phyloP scores from a whole-genome alignment of 495 filamentous ascomycete species.

The Hypoxylon subgilvum region DNA sequence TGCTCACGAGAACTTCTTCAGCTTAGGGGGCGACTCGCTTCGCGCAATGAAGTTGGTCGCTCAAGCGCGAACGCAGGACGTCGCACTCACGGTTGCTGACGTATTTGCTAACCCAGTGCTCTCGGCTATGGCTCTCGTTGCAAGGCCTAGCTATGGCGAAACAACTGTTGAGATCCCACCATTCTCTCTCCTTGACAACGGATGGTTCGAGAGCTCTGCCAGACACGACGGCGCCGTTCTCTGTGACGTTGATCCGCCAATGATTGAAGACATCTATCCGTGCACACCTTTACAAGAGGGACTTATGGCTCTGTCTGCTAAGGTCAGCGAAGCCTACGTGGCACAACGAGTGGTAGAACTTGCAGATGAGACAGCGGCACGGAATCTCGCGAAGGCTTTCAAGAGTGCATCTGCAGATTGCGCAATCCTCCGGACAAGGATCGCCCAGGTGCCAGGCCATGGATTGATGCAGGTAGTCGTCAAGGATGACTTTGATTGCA shows the following conservation, averaged over 20 bases:
- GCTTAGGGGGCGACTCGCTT: slow-evolving; percentile 60
- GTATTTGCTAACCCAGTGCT: slow-evolving; percentile 53
- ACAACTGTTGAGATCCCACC: slow-evolving; percentile 23
- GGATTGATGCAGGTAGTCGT: slow-evolving; percentile 66
- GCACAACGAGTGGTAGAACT: slow-evolving; percentile 55
- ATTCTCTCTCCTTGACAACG: slow-evolving; percentile 41
- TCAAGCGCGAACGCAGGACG: slow-evolving; percentile 44
- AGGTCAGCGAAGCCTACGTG: slow-evolving; percentile 63
- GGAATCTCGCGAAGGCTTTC: slow-evolving; percentile 58
- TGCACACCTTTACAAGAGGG: slow-evolving; percentile 76
- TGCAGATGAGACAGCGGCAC: slow-evolving; percentile 37
- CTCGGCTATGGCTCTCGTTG: slow-evolving; percentile 45
- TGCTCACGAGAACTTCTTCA: slow-evolving; percentile 58
- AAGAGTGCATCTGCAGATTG: slow-evolving; percentile 51
- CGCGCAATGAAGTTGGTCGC: slow-evolving; percentile 60
- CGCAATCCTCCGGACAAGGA: slow-evolving; percentile 64
- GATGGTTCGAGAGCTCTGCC: slow-evolving; percentile 39
- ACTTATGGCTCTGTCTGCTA: slow-evolving; percentile 66
- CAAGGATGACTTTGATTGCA: slow-evolving; percentile 52
- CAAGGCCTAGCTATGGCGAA: slow-evolving; percentile 16
- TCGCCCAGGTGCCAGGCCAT: slow-evolving; percentile 59
- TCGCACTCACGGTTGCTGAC: slow-evolving; percentile 51
- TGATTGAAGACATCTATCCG: slow-evolving; percentile 68
- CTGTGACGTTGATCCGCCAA: slow-evolving; percentile 37
- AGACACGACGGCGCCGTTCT: slow-evolving; percentile 35